These are phyloP conservation scores for Penicillium sp. DNA, from an alignment of 2,329 filamentous ascomycete genomes.

Conservation along the genomic window DNA sequence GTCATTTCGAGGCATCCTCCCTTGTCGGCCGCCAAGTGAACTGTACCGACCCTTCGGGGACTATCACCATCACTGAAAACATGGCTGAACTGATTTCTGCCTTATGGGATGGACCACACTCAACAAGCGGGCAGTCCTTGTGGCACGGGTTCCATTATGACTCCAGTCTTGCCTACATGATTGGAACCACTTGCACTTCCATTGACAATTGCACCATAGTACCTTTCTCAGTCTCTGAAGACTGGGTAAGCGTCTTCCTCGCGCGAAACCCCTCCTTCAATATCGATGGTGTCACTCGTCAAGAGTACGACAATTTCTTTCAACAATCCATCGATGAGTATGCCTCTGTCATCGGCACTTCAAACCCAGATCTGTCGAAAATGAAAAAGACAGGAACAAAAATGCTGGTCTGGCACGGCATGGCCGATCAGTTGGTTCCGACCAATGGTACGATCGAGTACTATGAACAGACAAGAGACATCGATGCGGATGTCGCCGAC, in stretches of 20 bases:
- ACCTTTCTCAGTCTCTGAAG: slow-evolving; percentile 7
- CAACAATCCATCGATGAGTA: slow-evolving; percentile 5
- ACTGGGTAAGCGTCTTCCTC: slow-evolving; percentile 12
- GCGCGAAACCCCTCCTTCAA: slow-evolving; percentile 2
- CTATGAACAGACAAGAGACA: slow-evolving; percentile 3
- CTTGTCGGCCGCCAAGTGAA: slow-evolving; percentile 7
- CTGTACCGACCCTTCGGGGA: slow-evolving; percentile 2
- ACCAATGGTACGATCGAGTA: slow-evolving; percentile 15
- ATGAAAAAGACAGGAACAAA: slow-evolving; percentile 9
- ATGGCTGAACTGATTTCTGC: slow-evolving; percentile 6
- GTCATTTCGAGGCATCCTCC: slow-evolving; percentile 16
- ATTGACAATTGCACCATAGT: slow-evolving; percentile 7
- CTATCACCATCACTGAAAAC: slow-evolving; percentile 6
- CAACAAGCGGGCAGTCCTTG: slow-evolving; percentile 1
- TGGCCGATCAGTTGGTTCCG: slow-evolving; percentile 13
- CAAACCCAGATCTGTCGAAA: slow-evolving; percentile 3
- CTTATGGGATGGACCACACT: slow-evolving; percentile 5
- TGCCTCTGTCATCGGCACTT: slow-evolving; percentile 9
- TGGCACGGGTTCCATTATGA: slow-evolving; percentile 13
- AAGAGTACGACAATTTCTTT: slow-evolving; percentile 8
- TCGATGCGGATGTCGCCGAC: slow-evolving; percentile 37
- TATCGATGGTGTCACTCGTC: neutral
- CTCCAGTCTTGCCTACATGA: slow-evolving; percentile 1
- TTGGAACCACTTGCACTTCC: slow-evolving; percentile 10
- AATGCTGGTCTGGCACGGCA: slow-evolving; percentile 16